These are phyloP conservation scores for Fragaria vesca DNA, from an alignment of 306 rosid species.

Conservation along the genomic window DNA sequence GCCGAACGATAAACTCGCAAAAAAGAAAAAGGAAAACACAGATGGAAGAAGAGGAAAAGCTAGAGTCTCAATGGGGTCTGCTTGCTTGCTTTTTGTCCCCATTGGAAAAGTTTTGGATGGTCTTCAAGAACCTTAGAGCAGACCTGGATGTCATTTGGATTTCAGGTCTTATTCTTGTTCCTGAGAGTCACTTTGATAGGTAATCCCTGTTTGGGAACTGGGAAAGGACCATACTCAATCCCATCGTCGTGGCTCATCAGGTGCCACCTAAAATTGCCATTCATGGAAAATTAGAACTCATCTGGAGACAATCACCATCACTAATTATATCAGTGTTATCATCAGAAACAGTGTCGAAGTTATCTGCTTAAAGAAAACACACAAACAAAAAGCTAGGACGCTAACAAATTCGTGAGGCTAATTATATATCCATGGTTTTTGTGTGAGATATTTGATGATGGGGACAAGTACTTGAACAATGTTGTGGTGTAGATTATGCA, in stretches of 20 bases:
- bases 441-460: slow-evolving; percentile 8
- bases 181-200: slow-evolving; percentile 56
- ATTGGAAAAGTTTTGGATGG: slow-evolving; percentile 17
- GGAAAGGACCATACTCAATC: slow-evolving; percentile 86
- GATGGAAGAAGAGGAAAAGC: neutral
- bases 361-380: neutral
- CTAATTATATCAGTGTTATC: neutral
- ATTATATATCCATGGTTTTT: neutral
- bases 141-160: neutral
- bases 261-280: slow-evolving; percentile 56
- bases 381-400: neutral
- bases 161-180: slow-evolving; percentile 32
- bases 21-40: neutral
- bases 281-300: neutral
- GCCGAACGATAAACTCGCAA: slow-evolving; percentile 25
- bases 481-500: slow-evolving; percentile 11
- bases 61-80: slow-evolving; percentile 19
- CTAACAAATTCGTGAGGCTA: slow-evolving; percentile 3
- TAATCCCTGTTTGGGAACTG: slow-evolving; percentile 84
- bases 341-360: neutral
- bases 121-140: slow-evolving; percentile 27
- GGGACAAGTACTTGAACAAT: neutral
- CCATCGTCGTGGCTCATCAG: slow-evolving; percentile 62
- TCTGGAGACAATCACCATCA: neutral
- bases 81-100: slow-evolving; percentile 36